Percentiles rank a stretch among this genome's conserved stretches.
Conservation (phyloP, 768 basidiomycete species). For the Sporobolomyces roseus region DNA sequence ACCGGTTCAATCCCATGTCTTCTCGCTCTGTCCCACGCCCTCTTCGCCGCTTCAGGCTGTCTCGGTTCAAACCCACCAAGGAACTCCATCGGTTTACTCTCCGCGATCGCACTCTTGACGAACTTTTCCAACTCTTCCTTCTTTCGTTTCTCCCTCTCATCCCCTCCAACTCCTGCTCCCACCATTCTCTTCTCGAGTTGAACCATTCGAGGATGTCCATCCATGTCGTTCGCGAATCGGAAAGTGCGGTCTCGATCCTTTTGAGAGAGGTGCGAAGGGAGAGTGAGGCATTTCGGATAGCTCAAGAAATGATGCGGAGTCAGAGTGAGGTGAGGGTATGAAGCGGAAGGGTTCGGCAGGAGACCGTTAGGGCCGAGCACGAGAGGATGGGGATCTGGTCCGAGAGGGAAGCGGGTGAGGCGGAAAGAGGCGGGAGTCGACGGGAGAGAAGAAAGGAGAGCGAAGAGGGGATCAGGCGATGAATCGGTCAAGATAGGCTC, state of each 20-base stretch:
- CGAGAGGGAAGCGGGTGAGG: background rate
- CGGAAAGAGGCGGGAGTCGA: background rate
- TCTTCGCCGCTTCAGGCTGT: background rate
- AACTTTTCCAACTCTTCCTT: background rate
- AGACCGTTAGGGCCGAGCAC: too few relatives aligned
- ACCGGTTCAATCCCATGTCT: background rate
- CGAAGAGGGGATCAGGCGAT: background rate
- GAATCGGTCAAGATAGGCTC: background rate
- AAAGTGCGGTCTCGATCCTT: background rate
- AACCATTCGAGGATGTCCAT: background rate
- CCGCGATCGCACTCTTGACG: background rate
- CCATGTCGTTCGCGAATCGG: background rate
- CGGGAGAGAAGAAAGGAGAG: background rate
- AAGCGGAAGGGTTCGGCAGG: background rate
- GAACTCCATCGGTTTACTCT: background rate
- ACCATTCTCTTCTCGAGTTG: too few relatives aligned
- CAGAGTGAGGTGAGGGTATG: background rate
- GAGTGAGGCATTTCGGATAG: slow-evolving; percentile 5
- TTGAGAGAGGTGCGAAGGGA: background rate
- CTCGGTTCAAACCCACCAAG: background rate
- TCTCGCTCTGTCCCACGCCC: background rate
- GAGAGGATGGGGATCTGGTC: too few relatives aligned
- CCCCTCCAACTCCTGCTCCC: background rate
- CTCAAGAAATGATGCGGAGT: slow-evolving; percentile 3
- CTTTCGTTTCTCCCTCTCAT: background rate